Conservation (phyloP, 129 eudicot genomes). For the Helianthus tuberosus region DNA sequence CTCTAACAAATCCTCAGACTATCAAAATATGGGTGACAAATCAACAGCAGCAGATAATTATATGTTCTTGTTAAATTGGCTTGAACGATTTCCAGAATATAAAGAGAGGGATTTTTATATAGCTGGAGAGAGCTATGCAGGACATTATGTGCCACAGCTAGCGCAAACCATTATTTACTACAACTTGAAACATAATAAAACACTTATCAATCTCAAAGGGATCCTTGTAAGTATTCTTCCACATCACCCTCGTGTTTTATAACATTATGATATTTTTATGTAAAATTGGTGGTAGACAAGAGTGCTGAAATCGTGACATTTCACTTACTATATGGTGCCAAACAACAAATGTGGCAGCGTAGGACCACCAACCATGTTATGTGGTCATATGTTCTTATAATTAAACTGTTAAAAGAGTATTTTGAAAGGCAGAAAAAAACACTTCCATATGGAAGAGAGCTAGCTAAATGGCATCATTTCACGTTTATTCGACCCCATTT, state of each 20-base stretch:
- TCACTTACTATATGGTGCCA: no score
- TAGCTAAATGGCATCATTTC: no score
- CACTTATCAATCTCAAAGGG: slow-evolving; percentile 21
- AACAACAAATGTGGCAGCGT: no score
- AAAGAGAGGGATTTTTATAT: slow-evolving; percentile 63
- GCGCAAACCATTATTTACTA: slow-evolving; percentile 57
- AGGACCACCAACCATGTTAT: no score
- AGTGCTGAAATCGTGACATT: no score
- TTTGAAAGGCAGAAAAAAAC: no score
- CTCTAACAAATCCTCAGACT: slow-evolving; percentile 62
- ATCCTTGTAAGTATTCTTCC: not conserved
- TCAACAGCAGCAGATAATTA: slow-evolving; percentile 62
- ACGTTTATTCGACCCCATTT: no score
- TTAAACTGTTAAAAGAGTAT: no score
- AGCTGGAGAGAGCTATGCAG: slow-evolving; percentile 82
- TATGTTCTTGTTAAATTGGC: slow-evolving; percentile 68
- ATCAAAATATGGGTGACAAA: slow-evolving; percentile 47
- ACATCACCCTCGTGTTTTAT: not conserved
- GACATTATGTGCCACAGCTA: slow-evolving; percentile 86
- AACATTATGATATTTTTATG: no score
- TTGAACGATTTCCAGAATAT: slow-evolving; percentile 77
- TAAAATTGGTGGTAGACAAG: no score
- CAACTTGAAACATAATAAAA: slow-evolving; percentile 9
- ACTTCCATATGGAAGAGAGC: no score
- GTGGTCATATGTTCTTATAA: no score